Evolutionary conservation across 306 rosid genomes (phyloP).

Genomic region (Aeschynomene evenia): DNA sequence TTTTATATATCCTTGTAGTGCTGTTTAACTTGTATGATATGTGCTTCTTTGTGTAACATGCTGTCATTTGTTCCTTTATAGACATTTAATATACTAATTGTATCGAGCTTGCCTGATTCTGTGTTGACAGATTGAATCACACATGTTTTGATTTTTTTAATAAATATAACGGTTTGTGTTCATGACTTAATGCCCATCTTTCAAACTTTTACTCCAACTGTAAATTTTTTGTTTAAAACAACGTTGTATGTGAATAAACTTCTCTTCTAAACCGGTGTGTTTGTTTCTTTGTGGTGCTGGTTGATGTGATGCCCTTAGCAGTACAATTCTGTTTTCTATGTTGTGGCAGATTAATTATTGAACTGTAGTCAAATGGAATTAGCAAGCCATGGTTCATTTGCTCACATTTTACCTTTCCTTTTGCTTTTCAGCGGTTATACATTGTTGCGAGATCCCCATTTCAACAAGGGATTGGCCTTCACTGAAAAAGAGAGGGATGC

Average conservation of each 20-base stretch:
- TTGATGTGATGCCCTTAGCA: not conserved
- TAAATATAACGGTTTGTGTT: not conserved
- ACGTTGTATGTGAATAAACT: not conserved
- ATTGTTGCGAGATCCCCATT: slow-evolving; percentile 88
- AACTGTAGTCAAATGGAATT: not conserved
- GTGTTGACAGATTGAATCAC: not conserved
- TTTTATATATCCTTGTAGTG: slow-evolving; percentile 2
- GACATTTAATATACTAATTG: not conserved
- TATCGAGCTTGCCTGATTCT: not conserved
- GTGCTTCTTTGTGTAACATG: slow-evolving; percentile 6
- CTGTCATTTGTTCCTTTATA: not conserved
- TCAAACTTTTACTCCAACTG: not conserved
- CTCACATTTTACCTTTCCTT: not conserved
- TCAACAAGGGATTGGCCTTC: slow-evolving; percentile 97
- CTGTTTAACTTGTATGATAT: not conserved
- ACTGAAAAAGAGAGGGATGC: slow-evolving; percentile 90
- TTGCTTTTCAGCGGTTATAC: slow-evolving; percentile 71
- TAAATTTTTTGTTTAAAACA: not conserved
- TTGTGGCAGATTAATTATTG: not conserved
- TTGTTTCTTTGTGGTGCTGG: not conserved
- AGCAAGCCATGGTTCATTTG: slow-evolving; percentile 7
- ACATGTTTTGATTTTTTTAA: not conserved
- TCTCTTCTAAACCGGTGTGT: not conserved
- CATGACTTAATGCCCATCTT: not conserved
- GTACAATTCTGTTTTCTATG: not conserved